Conservation (phyloP, 2,329 filamentous ascomycete genomes). For the Aspergillus phoenicis region DNA sequence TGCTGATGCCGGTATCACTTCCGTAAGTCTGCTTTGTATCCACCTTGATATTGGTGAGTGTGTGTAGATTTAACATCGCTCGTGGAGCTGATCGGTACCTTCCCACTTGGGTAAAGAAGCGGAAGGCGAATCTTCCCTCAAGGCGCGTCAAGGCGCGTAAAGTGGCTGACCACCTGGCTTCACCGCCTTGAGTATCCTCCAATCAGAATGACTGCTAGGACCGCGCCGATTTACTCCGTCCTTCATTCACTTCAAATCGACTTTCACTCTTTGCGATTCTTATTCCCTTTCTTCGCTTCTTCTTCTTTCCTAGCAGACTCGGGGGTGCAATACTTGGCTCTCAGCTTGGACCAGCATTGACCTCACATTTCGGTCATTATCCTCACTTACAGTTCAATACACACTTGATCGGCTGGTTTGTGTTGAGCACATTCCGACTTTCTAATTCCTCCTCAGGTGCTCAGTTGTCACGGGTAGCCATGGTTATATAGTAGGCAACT, state of each 20-base stretch:
- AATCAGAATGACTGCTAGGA: slow-evolving; percentile 13
- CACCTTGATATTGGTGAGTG: background rate
- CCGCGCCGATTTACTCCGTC: slow-evolving; percentile 16
- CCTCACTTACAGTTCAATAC: too few relatives aligned
- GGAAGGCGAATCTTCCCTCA: background rate
- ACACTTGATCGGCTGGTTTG: background rate
- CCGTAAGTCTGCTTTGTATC: too few relatives aligned
- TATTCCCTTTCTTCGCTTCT: background rate
- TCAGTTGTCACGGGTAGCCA: slow-evolving; percentile 14
- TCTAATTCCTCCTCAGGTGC: background rate
- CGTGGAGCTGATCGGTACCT: background rate
- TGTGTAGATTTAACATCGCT: background rate
- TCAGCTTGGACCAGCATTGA: background rate
- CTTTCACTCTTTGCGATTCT: background rate
- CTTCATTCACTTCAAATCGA: slow-evolving; percentile 1
- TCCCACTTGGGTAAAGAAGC: background rate
- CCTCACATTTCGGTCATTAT: background rate
- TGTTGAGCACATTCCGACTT: background rate
- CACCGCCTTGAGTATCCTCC: slow-evolving; percentile 28
- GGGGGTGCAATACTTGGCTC: background rate
- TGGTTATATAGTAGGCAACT: slow-evolving; percentile 18
- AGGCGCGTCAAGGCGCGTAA: slow-evolving; percentile 29
- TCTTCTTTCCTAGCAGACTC: background rate
- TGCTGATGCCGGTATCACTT: slow-evolving; percentile 5
- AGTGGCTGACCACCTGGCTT: slow-evolving; percentile 19